Base-by-base conservation (phyloP, 1,284 basidiomycete species). In the Irpex rosettiformis region DNA sequence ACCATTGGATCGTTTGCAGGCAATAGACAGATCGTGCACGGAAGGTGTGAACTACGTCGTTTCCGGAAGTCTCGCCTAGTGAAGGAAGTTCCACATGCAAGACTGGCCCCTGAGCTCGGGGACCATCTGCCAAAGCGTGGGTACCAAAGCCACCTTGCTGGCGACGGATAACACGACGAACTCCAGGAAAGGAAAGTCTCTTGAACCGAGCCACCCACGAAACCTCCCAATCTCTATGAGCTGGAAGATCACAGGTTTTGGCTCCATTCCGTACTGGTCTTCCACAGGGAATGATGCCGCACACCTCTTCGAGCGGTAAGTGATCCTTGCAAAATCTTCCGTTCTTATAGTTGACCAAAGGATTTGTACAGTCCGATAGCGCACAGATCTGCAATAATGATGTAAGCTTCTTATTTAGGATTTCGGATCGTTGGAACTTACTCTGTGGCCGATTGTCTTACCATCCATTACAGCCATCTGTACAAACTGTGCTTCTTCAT, bases 401-500 rank as follows among this genome's bases (percentile, higher is more conserved):
- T 53, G 10, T 37, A 43, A 24, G 13, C 6, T 18, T 43, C 10
- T n/a, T n/a, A n/a, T n/a, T n/a, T n/a, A n/a, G n/a, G n/a, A n/a
- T n/a, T n/a, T n/a, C n/a, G n/a, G n/a, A n/a, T n/a, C n/a, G n/a
- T 13, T 55, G 16, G 11, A 10, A 52, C 56, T 33, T 16, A 58
- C 57, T 30, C 52, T 42, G 49, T 58, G 57, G 3, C 57, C 52
- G 16, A 58, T 30, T 3, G 43, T 49, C n/a, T 58, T 58, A 1
- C 57, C 57, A 28, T 58, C 57, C 57, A 58, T 55, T 2, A 58
- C 57, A 3, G 52, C 57, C 42, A 58, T 37, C 7, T 51, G 52
- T 2, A 58, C 57, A 22, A 48, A 54, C 2, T 37, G 42, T 16
- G 42, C 5, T 8, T 52, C 49, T 3, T 8, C 29, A 52, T n/a